Base-by-base conservation (phyloP, 2,329 filamentous ascomycete genomes). In the Tolypocladium guangdongense region DNA sequence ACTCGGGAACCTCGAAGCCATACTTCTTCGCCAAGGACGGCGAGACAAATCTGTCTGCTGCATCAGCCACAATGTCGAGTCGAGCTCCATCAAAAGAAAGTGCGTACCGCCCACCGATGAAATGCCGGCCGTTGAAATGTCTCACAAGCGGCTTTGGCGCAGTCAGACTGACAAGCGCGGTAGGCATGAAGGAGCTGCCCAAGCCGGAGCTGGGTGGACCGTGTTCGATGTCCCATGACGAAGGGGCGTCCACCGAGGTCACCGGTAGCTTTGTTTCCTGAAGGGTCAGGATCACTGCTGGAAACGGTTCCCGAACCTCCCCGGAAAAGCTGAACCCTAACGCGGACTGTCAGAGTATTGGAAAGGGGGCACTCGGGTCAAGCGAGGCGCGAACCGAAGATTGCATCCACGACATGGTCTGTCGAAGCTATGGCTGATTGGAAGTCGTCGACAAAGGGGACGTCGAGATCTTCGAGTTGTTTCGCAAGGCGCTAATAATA, bases 271-370 rank as follows among this genome's bases (percentile, higher is more conserved):
- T 78, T 6, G 87, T 86, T 43, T 84, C 77, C 60, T 90, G 82
- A 38, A 99, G 76, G 8, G 87, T 83, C 56, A 80, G 74, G 61
- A 99, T 95, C 16, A 96, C 87, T 0, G 78, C 77, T 0, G 86
- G 84, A 65, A 97, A 99, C 1, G 93, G 93, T 59, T 95, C 89
- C n/a, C 93, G 84, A 52, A 99, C 86, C 59, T 93, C 86, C 7
- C 91, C 92, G 2, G 84, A 86, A 73, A 99, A 99, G 56, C 87
- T 93, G 74, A 99, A 99, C 8, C 89, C 86, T 87, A 37, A 20
- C 2, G 24, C 14, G 12, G 14, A 11, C 7, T n/a, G 49, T 58
- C 32, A 56, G 52, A 8, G 22, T 16, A 46, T n/a, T 30, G 48
- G 51, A 36, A 16, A 49, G 8, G n/a, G 46, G 54, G 22, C 39